Base-by-base conservation (phyloP, 345 rosid species). In the Salix exigua region DNA sequence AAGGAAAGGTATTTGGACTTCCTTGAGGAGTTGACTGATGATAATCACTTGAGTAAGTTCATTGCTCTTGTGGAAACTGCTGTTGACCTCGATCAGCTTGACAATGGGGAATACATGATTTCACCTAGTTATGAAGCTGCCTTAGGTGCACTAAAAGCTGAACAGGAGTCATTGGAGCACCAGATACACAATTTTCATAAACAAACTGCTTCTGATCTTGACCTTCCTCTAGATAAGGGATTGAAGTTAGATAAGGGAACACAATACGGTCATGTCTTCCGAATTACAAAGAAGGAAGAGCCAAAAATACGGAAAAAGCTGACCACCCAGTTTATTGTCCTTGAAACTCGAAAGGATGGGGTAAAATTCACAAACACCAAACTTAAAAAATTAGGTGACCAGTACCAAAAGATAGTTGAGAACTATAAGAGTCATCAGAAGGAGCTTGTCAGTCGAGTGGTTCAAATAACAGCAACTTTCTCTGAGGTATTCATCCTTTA, bases 221-320 rank as follows among this genome's bases (percentile, higher is more conserved):
- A 93, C 83, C 92, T 96, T 71, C 94, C 91, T 12, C 70, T 86
- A 17, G 98, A 93, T 80, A 93, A 89, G 85, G 91, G 91, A 17
- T 79, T 96, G 72, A 96, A 96, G 92, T 85, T 96, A 66, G 99
- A 96, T 78, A 96, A 90, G 80, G 91, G 97, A 76, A 86, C 97
- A 33, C 99, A 93, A 68, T 93, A 87, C 81, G 99, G 99, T 58
- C 96, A 96, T 89, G 97, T 92, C 68, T 96, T 96, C 84, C 89
- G 98, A 85, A 93, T 96, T 73, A 93, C 99, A 61, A 93, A 96
- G 91, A 96, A 92, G 88, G 99, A 96, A 83, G 99, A 96, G 82
- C 99, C 96, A 44, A 96, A 96, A 84, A 83, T 96, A 74, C 91
- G 99, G 85, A 93, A 92, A 83, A 93, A 91, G 86, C 92, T 96